Evolutionary conservation across 1,284 basidiomycete genomes (phyloP).

Genomic region (Afroboletus lepidellus): DNA sequence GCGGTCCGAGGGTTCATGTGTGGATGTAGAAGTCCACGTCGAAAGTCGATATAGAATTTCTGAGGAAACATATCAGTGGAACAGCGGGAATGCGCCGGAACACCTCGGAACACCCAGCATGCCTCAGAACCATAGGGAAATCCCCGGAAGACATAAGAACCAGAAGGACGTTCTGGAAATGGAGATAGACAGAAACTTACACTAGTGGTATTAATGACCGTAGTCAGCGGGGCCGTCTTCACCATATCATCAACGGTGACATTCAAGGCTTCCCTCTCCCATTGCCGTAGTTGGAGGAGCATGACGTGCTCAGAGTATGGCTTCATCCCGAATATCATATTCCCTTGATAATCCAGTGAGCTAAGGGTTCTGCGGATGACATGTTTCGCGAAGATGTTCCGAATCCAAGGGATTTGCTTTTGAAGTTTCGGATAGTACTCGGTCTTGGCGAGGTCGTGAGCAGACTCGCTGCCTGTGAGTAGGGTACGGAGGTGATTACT

Average conservation of each 20-base stretch:
- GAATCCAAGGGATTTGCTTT: not conserved
- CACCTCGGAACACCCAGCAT: no score
- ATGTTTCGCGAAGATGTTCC: not conserved
- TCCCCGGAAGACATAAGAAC: no score
- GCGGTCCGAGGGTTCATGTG: conserved; percentile 1
- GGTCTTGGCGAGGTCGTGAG: fast-evolving
- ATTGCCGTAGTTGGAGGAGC: not conserved
- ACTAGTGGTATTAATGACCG: not conserved
- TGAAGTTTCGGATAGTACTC: not conserved
- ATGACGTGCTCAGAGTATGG: not conserved
- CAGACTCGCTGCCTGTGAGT: not conserved
- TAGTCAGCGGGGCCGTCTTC: not conserved
- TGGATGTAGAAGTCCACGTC: conserved; percentile 6
- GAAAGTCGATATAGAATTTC: conserved; percentile 14
- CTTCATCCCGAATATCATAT: not conserved
- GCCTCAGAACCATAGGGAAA: no score
- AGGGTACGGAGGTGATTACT: not conserved
- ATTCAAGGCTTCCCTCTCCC: not conserved
- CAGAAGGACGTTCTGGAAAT: not conserved
- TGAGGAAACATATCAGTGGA: not conserved
- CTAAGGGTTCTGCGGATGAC: not conserved
- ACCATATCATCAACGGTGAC: not conserved
- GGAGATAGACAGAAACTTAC: not conserved
- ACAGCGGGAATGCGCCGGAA: no score
- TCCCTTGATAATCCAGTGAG: not conserved